Percentiles rank a stretch among this genome's conserved stretches.
These are phyloP conservation scores for Nymphaea thermarum DNA, from an alignment of 164 flowering plant genomes.

Conservation along the genomic window DNA sequence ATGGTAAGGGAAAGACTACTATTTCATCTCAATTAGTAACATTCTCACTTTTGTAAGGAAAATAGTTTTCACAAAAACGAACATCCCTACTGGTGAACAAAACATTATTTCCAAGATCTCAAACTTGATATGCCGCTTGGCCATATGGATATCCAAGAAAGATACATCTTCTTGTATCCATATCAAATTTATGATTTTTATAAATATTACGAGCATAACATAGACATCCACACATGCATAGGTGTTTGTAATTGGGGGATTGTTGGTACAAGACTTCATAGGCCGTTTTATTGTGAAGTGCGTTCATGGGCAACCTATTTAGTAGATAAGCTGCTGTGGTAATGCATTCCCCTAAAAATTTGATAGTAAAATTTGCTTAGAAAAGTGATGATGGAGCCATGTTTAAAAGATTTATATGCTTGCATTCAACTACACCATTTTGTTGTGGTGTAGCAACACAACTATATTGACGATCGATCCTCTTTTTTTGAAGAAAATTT, in stretches of 20 bases:
- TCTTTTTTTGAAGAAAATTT: neutral
- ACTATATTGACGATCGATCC: neutral
- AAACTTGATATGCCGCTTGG: neutral
- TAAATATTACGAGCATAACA: neutral
- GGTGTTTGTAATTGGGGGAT: neutral
- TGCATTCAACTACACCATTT: neutral
- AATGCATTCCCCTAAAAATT: neutral
- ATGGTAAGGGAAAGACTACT: too few relatives aligned
- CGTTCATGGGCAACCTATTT: neutral
- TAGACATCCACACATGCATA: neutral
- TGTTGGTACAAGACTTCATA: neutral
- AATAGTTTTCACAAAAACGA: neutral
- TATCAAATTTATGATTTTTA: neutral
- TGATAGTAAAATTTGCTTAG: neutral
- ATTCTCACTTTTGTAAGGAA: neutral
- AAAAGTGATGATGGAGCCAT: neutral
- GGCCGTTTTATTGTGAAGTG: neutral
- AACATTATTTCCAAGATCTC: neutral
- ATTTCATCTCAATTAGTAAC: too few relatives aligned
- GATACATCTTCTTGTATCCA: neutral
- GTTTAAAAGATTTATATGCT: neutral
- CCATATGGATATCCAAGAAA: neutral
- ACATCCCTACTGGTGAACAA: neutral
- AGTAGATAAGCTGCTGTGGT: neutral
- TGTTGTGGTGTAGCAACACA: conserved; percentile 1